A percentile compares a stretch with the other conserved stretches of the same genome.
phyloP scores from a whole-genome alignment of 345 rosid species.

The Moringa oleifera region DNA sequence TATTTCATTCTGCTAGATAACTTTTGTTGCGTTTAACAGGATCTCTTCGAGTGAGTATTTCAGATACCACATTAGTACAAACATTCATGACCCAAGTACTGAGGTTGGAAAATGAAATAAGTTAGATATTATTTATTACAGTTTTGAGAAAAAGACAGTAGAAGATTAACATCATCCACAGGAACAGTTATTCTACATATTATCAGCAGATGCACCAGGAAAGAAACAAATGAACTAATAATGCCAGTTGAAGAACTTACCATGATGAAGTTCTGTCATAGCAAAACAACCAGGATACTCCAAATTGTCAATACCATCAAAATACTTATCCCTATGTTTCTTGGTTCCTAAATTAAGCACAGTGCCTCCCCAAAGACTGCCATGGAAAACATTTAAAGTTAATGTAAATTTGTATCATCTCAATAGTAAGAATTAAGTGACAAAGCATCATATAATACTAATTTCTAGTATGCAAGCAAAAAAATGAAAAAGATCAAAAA shows the following conservation, averaged over 20 bases:
- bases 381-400: constrained; percentile 1
- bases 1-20: background rate
- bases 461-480: too few relatives aligned
- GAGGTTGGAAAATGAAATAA: background rate
- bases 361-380: constrained; percentile 99
- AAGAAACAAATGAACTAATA: background rate
- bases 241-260: constrained; percentile 30
- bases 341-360: constrained; percentile 94
- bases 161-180: background rate
- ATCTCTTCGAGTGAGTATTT: too few relatives aligned
- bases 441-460: background rate
- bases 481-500: too few relatives aligned
- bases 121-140: background rate
- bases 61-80: background rate
- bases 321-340: constrained; percentile 89
- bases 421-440: background rate
- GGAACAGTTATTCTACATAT: background rate
- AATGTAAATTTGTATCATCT: background rate
- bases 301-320: constrained; percentile 69
- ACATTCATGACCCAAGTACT: background rate
- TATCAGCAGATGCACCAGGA: background rate
- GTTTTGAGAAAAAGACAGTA: background rate
- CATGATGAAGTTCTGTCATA: constrained; percentile 99
- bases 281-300: constrained; percentile 97
- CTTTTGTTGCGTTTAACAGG: too few relatives aligned